phyloP scores from a whole-genome alignment of 1,284 basidiomycete genomes.

The Phlebopus sp. region DNA sequence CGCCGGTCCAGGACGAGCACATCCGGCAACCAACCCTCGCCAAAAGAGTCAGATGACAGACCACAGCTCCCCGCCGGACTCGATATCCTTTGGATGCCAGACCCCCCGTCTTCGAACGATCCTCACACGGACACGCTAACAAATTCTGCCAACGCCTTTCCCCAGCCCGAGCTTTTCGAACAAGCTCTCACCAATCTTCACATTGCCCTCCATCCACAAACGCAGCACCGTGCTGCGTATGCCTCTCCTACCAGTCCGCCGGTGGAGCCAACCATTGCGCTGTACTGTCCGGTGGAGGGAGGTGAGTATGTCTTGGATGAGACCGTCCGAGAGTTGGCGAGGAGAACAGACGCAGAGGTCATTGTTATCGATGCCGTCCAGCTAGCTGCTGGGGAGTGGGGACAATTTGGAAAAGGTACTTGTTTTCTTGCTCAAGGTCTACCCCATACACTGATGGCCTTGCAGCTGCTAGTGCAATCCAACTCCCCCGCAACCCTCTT shows the following conservation, averaged over 20 bases:
- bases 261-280: slow-evolving; percentile 71
- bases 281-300: slow-evolving; percentile 88
- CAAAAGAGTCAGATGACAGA: slow-evolving; percentile 39
- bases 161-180: slow-evolving; percentile 60
- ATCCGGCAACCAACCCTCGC: slow-evolving; percentile 10
- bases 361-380: slow-evolving; percentile 79
- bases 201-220: slow-evolving; percentile 74
- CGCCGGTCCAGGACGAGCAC: slow-evolving; percentile 36
- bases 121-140: slow-evolving; percentile 15
- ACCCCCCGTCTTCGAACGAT: slow-evolving; percentile 24
- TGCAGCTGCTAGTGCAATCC: slow-evolving; percentile 60
- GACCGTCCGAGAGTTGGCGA: slow-evolving; percentile 74
- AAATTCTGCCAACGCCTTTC: slow-evolving; percentile 31
- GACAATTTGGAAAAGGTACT: slow-evolving; percentile 70
- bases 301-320: slow-evolving; percentile 74
- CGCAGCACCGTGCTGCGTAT: slow-evolving; percentile 70
- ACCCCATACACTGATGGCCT: slow-evolving; percentile 10
- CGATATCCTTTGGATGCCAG: slow-evolving; percentile 65
- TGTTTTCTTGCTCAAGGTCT: slow-evolving; percentile 8
- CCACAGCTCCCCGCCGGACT: slow-evolving; percentile 51
- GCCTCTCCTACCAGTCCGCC: slow-evolving; percentile 47
- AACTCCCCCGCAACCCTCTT: slow-evolving; percentile 68
- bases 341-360: slow-evolving; percentile 71
- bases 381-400: slow-evolving; percentile 78
- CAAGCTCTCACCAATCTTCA: slow-evolving; percentile 71